Percentiles rank a stretch among this genome's conserved stretches.
Evolutionary conservation across 768 basidiomycete species (phyloP).

Genomic region (Xerocomellus dryophilus): DNA sequence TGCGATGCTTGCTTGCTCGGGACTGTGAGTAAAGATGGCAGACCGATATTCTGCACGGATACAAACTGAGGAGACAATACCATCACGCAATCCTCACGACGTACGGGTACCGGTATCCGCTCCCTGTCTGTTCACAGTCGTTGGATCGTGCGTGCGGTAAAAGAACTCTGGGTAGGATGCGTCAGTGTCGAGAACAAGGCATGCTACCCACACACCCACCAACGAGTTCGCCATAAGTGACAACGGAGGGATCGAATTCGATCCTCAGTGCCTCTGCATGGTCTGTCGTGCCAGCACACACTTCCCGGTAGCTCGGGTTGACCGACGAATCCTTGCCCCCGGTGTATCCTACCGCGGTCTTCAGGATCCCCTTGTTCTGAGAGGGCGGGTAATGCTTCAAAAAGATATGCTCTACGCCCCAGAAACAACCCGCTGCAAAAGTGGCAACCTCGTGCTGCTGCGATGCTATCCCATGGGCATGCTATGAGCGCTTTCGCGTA

Average conservation of each 20-base stretch:
- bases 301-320: conserved; percentile 66
- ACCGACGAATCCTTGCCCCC: conserved; percentile 56
- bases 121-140: conserved; percentile 78
- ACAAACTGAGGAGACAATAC: not conserved
- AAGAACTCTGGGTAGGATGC: conserved; percentile 73
- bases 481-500: conserved; percentile 1
- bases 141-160: conserved; percentile 92
- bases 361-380: conserved; percentile 70
- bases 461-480: conserved; percentile 37
- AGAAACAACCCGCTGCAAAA: conserved; percentile 67
- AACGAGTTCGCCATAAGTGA: conserved; percentile 83
- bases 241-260: conserved; percentile 75
- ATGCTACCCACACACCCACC: conserved; percentile 46
- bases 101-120: conserved; percentile 73
- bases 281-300: conserved; percentile 77
- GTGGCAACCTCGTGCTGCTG: conserved; percentile 44
- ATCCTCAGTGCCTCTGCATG: conserved; percentile 89
- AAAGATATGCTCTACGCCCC: conserved; percentile 87
- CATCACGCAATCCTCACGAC: conserved; percentile 25
- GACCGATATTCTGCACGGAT: conserved; percentile 78
- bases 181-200: not conserved
- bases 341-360: conserved; percentile 76
- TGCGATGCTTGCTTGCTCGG: conserved; percentile 71
- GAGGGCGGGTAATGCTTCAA: conserved; percentile 71
- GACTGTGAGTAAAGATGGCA: conserved; percentile 77